phyloP scores from a whole-genome alignment of 352 stramenopile species.

The Phytopythium aichiense region DNA sequence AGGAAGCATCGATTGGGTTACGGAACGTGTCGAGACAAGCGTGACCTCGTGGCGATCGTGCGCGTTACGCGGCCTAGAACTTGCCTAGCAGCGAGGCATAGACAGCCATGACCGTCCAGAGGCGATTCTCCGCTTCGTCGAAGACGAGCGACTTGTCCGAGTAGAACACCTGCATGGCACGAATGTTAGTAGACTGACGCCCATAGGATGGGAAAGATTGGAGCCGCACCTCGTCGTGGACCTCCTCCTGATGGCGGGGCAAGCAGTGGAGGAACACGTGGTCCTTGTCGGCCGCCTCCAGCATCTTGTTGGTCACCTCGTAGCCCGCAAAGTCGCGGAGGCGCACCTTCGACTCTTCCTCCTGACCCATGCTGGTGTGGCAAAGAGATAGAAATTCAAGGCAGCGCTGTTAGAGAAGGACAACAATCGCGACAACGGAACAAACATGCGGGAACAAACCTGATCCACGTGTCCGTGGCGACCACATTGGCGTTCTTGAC shows the following conservation, averaged over 20 bases:
- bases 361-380: slow-evolving; percentile 87
- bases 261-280: slow-evolving; percentile 98
- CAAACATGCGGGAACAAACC: slow-evolving; percentile 9
- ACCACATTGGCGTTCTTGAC: slow-evolving; percentile 94
- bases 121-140: slow-evolving; percentile 96
- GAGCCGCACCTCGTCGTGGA: slow-evolving; percentile 90
- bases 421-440: background rate
- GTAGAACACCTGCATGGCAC: slow-evolving; percentile 87
- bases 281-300: slow-evolving; percentile 85
- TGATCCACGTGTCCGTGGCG: slow-evolving; percentile 97
- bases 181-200: background rate
- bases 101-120: slow-evolving; percentile 99
- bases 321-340: slow-evolving; percentile 95
- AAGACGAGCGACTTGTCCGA: slow-evolving; percentile 94
- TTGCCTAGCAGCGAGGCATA: slow-evolving; percentile 67
- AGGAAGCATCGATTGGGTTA: too few relatives aligned
- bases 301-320: slow-evolving; percentile 91
- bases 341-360: slow-evolving; percentile 92
- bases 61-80: slow-evolving; percentile 20
- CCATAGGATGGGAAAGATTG: background rate
- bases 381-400: too few relatives aligned
- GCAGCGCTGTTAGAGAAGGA: background rate
- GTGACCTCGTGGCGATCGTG: too few relatives aligned
- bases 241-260: slow-evolving; percentile 95
- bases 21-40: too few relatives aligned